A percentile compares a stretch with the other conserved stretches of the same genome.
phyloP scores from a whole-genome alignment of 2,329 filamentous ascomycete genomes.

The Leptographium lundbergii region DNA sequence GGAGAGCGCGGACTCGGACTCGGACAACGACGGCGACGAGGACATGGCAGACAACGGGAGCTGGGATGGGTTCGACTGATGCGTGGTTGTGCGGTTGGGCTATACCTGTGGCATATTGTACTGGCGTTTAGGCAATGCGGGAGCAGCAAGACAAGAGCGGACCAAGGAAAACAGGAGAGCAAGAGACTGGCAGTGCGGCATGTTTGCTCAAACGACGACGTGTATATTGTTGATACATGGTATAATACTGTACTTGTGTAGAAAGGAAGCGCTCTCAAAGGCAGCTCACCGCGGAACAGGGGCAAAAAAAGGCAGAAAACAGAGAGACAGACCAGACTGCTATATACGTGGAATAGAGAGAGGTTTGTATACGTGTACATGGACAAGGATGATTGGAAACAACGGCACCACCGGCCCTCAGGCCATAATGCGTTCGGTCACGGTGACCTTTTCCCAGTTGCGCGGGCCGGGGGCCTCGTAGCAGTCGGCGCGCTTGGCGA shows the following conservation, averaged over 20 bases:
- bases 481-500: constrained; percentile 60
- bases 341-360: background rate
- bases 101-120: background rate
- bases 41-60: constrained; percentile 28
- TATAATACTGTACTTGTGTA: background rate
- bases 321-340: background rate
- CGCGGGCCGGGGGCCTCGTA: constrained; percentile 54
- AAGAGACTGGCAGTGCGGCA: background rate
- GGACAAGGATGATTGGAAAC: background rate
- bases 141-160: background rate
- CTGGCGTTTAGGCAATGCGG: background rate
- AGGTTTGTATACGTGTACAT: background rate
- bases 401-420: constrained; percentile 3
- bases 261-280: background rate
- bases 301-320: background rate
- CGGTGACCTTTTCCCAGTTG: constrained; percentile 31
- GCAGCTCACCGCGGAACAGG: too few species aligned
- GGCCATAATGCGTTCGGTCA: constrained; percentile 17
- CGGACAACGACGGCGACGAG: background rate
- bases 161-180: background rate
- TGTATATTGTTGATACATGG: background rate
- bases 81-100: too few species aligned
- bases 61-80: constrained; percentile 57
- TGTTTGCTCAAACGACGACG: background rate
- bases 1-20: background rate